These are phyloP conservation scores for Adansonia rubrostipa DNA, from an alignment of 441 rosid species.

Conservation along the genomic window DNA sequence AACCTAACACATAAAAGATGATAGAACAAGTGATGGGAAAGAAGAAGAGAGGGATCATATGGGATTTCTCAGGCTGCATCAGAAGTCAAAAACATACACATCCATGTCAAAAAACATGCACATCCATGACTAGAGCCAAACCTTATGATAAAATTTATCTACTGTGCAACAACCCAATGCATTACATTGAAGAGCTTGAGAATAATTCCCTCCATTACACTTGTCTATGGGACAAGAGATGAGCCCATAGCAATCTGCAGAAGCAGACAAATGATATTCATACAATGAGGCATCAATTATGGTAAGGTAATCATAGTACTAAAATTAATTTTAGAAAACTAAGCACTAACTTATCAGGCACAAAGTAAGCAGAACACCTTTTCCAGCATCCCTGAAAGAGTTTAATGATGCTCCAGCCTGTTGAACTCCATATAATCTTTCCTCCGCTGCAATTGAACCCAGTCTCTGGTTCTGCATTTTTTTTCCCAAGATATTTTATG, in stretches of 20 bases:
- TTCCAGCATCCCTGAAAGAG: slow-evolving; percentile 37
- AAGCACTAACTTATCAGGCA: slow-evolving; percentile 25
- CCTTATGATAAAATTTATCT: slow-evolving; percentile 49
- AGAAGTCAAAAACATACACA: background rate
- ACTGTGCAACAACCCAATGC: slow-evolving; percentile 29
- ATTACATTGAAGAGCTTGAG: slow-evolving; percentile 38
- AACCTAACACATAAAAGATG: background rate
- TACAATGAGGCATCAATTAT: slow-evolving; percentile 8
- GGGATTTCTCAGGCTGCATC: slow-evolving; percentile 4
- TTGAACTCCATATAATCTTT: slow-evolving; percentile 33
- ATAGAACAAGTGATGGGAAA: background rate
- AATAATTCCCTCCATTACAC: slow-evolving; percentile 32
- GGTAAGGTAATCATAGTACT: background rate
- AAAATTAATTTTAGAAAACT: slow-evolving; percentile 10
- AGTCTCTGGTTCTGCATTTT: slow-evolving; percentile 48
- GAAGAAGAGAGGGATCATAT: background rate
- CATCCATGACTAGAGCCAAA: slow-evolving; percentile 33
- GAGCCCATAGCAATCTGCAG: slow-evolving; percentile 43
- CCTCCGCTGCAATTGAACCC: slow-evolving; percentile 30
- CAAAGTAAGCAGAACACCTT: slow-evolving; percentile 43
- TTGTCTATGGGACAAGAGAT: slow-evolving; percentile 36
- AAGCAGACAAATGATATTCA: slow-evolving; percentile 30
- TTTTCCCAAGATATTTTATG: slow-evolving; percentile 13
- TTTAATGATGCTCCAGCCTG: slow-evolving; percentile 30
- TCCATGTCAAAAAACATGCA: background rate